Evolutionary conservation across 306 rosid genomes (phyloP), one percentile per base, ranked within the genome.

Genomic region (Heteromeles arbutifolia): DNA sequence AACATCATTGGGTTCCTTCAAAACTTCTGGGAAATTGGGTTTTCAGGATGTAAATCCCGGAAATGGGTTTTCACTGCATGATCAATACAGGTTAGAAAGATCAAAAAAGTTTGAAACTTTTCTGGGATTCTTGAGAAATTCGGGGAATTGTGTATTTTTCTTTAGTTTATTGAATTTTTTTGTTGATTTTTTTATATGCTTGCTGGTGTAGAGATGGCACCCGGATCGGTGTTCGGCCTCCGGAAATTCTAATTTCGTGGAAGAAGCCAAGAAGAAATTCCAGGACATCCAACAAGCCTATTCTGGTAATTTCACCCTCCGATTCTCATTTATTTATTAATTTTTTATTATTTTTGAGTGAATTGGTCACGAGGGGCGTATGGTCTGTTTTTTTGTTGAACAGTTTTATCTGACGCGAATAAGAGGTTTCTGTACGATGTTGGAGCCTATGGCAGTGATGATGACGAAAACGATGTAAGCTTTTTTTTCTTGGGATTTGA

Each of bases 201-300:
- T 88, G 65, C 61, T 83, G 85, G 71, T 56, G 45, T 81, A 96
- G 99, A 92, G 78, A 90, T 96, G 99, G 99, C 99, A 96, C 79
- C 99, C 98, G 31, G 99, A 96, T 92, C 99, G 99, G 70, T 92
- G 93, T 86, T 90, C 96, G 31, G 91, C 96, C 0, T 67, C 88
- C 1, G 95, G 97, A 39, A 90, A 87, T 82, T 80, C 89, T 11
- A 92, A 86, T 86, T 87, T 80, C 70, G 93, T 84, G 69, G 99
- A 96, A 74, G 97, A 96, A 70, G 87, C 99, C 34, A 96, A 92
- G 88, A 88, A 79, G 85, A 92, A 96, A 81, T 96, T 96, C 43
- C 99, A 96, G 83, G 84, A 85, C 13, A 96, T 92, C 26, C 90
- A 91, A 65, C 89, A 90, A 79, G 99, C 99, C 73, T 96, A 96